Percentiles rank a stretch among this genome's conserved stretches.
These are phyloP conservation scores for Musa itinerans DNA, from an alignment of 176 grass and related monocot species.

Conservation along the genomic window DNA sequence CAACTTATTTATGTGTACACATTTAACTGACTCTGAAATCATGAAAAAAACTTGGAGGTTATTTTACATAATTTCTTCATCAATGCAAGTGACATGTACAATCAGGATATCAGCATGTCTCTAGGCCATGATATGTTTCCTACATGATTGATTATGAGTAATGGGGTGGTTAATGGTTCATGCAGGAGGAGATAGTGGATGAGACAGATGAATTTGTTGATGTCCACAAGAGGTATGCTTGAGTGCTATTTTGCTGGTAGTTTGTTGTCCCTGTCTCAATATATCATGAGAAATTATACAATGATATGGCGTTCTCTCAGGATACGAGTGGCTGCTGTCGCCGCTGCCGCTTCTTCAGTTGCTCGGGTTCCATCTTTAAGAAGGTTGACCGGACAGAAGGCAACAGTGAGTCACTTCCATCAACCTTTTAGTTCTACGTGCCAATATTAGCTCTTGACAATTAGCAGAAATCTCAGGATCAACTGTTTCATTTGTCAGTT, in stretches of 20 bases:
- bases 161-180: conserved; percentile 12
- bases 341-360: conserved; percentile 87
- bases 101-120: not conserved
- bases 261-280: not conserved
- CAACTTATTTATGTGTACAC: not conserved
- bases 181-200: conserved; percentile 97
- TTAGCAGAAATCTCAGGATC: not conserved
- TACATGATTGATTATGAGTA: not conserved
- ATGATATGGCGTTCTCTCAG: conserved; percentile 28
- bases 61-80: not conserved
- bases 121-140: not conserved
- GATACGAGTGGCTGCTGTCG: conserved; percentile 75
- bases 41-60: no score
- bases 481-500: no score
- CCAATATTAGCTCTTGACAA: not conserved
- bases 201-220: conserved; percentile 99
- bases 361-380: conserved; percentile 79
- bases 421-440: not conserved
- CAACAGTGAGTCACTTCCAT: conserved; percentile 47
- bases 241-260: not conserved
- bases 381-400: conserved; percentile 72
- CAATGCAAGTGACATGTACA: not conserved
- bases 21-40: no score
- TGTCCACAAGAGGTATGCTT: conserved; percentile 88
- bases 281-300: not conserved